These are phyloP conservation scores for Daldinia eschscholtzii DNA, from an alignment of 2,329 filamentous ascomycete species.

Conservation along the genomic window DNA sequence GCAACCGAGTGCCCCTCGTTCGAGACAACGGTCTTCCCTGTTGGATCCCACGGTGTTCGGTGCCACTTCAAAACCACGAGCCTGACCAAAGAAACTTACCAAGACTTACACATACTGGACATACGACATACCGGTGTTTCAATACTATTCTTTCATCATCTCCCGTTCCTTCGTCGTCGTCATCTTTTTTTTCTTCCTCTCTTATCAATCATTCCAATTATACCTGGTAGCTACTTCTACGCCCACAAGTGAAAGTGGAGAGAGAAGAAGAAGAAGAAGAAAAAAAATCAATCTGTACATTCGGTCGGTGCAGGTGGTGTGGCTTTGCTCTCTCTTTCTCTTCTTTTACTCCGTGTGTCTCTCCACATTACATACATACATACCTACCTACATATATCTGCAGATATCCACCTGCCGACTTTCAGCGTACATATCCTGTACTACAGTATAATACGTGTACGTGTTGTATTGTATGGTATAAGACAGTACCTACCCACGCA, in stretches of 20 bases:
- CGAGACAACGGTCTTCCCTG: constrained; percentile 41
- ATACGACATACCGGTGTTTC: constrained; percentile 22
- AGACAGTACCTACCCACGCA: constrained; percentile 21
- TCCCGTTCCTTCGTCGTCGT: constrained; percentile 22
- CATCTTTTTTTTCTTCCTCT: not conserved
- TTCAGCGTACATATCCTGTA: constrained; percentile 28
- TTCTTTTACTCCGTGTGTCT: not conserved
- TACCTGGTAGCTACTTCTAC: not conserved
- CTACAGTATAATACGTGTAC: constrained; percentile 41
- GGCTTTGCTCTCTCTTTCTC: constrained; percentile 26
- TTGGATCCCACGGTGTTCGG: constrained; percentile 41
- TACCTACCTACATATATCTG: constrained; percentile 23
- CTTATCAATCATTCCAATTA: constrained; percentile 30
- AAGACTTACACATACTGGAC: constrained; percentile 7
- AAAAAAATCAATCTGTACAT: not conserved
- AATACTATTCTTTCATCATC: constrained; percentile 23
- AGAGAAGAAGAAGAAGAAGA: not conserved
- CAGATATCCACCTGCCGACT: constrained; percentile 33
- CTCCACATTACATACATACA: constrained; percentile 14
- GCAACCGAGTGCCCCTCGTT: constrained; percentile 35
- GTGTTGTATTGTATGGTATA: constrained; percentile 36
- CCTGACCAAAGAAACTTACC: constrained; percentile 22
- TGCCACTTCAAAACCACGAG: constrained; percentile 31
- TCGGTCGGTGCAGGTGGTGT: constrained; percentile 12
- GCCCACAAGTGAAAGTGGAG: not conserved